Conservation (phyloP, 495 filamentous ascomycete genomes). For the Glutinoglossum americanum region DNA sequence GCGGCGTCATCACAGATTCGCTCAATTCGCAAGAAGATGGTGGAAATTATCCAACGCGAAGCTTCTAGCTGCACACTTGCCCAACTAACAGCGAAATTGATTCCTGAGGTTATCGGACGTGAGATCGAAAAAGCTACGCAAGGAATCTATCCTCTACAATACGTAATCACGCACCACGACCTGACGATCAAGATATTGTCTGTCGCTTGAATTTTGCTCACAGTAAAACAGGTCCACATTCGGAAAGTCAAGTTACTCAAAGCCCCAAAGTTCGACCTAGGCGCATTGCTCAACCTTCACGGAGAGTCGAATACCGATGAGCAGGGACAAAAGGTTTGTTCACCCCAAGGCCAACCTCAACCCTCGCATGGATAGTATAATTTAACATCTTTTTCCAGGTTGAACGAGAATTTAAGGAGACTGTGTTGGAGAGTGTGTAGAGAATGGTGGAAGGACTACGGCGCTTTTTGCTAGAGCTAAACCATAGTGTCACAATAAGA, state of each 20-base stretch:
- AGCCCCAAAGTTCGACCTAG: constrained; percentile 94
- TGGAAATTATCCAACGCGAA: constrained; percentile 93
- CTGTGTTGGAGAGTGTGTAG: constrained; percentile 77
- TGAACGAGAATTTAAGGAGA: constrained; percentile 97
- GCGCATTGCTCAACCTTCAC: constrained; percentile 81
- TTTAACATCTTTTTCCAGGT: constrained; percentile 21
- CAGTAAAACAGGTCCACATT: constrained; percentile 64
- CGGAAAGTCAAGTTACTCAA: constrained; percentile 99
- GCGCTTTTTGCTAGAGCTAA: no score
- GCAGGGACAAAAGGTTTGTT: constrained; percentile 61
- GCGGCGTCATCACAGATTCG: constrained; percentile 89
- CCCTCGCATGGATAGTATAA: neutral
- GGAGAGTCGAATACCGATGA: constrained; percentile 94
- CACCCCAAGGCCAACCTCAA: neutral
- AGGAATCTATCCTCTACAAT: constrained; percentile 98
- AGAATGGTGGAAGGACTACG: neutral
- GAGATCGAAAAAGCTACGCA: constrained; percentile 99
- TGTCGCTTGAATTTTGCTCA: constrained; percentile 14
- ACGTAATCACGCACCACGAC: constrained; percentile 36
- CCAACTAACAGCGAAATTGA: constrained; percentile 92
- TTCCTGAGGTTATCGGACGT: constrained; percentile 95
- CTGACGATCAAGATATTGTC: neutral
- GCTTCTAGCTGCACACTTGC: constrained; percentile 78
- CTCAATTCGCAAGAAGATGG: constrained; percentile 97
- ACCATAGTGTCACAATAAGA: neutral